These are phyloP conservation scores for Hanseniaspora occidentalis DNA, from an alignment of 805 yeast species.

Conservation along the genomic window DNA sequence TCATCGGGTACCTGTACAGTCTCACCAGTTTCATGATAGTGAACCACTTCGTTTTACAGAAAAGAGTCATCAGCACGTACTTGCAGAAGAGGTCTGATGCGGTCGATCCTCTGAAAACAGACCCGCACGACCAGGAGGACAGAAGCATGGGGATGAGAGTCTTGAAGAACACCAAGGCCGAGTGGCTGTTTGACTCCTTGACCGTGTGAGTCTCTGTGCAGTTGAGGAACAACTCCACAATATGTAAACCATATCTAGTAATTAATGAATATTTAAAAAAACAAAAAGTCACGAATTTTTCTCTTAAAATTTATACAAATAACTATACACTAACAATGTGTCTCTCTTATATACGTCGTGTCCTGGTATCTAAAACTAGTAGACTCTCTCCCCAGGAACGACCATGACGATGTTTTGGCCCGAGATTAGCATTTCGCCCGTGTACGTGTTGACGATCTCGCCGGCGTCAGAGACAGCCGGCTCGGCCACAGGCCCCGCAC, in stretches of 20 bases:
- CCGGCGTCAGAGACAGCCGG: conserved; percentile 25
- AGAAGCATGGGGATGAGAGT: conserved; percentile 56
- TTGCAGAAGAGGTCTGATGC: conserved; percentile 5
- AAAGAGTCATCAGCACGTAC: conserved; percentile 16
- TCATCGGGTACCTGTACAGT: conserved; percentile 44
- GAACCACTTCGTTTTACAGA: conserved; percentile 27
- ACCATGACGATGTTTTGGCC: conserved; percentile 67
- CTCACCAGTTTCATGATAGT: conserved; percentile 30
- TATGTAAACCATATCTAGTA: conserved; percentile 6
- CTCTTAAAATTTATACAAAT: neutral
- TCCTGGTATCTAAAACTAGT: too few species aligned
- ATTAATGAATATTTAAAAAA: conserved; percentile 4
- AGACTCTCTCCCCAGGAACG: conserved; percentile 38
- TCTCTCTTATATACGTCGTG: too few species aligned
- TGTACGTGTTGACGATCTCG: conserved; percentile 32
- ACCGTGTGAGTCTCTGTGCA: conserved; percentile 4
- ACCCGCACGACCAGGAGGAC: conserved; percentile 28
- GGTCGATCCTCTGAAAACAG: conserved; percentile 11
- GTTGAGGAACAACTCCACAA: too few species aligned
- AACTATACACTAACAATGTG: neutral
- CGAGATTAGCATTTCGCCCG: conserved; percentile 53
- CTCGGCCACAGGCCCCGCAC: conserved; percentile 6
- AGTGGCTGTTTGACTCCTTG: conserved; percentile 43
- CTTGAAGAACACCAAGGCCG: conserved; percentile 34
- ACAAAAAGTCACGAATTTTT: conserved; percentile 2